phyloP scores from a whole-genome alignment of 331 rosid species.

The Pyrus hybrid region DNA sequence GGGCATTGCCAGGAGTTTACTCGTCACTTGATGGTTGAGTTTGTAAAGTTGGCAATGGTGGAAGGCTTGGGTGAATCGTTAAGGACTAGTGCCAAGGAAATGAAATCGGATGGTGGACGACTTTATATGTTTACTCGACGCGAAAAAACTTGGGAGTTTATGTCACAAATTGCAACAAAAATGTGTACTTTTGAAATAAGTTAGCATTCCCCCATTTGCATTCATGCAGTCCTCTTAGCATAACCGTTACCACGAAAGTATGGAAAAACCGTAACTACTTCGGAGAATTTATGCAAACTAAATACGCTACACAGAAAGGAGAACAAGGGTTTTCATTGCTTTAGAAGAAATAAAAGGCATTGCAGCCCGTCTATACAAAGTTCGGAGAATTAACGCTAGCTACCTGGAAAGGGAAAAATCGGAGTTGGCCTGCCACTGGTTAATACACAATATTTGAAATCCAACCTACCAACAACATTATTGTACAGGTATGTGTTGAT shows the following conservation, averaged over 20 bases:
- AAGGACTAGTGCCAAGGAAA: constrained; percentile 13
- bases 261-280: background rate
- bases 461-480: constrained; percentile 15
- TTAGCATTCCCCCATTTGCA: too few species aligned
- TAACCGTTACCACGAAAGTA: too few species aligned
- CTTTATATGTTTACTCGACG: constrained; percentile 15
- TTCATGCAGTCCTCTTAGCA: too few species aligned
- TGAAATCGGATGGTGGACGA: constrained; percentile 8
- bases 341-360: constrained; percentile 20
- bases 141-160: too few species aligned
- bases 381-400: constrained; percentile 5
- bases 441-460: constrained; percentile 24
- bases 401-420: background rate
- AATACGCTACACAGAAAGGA: background rate
- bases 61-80: constrained; percentile 9
- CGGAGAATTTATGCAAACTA: background rate
- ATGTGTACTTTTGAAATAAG: too few species aligned
- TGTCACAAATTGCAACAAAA: too few species aligned
- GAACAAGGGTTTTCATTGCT: background rate
- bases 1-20: background rate
- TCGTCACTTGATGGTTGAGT: constrained; percentile 21
- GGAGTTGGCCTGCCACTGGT: constrained; percentile 17
- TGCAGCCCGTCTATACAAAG: constrained; percentile 38
- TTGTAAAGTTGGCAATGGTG: constrained; percentile 27
- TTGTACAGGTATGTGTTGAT: constrained; percentile 27